These are phyloP conservation scores for Pholiota conissans DNA, from an alignment of 768 basidiomycete genomes.

Conservation along the genomic window DNA sequence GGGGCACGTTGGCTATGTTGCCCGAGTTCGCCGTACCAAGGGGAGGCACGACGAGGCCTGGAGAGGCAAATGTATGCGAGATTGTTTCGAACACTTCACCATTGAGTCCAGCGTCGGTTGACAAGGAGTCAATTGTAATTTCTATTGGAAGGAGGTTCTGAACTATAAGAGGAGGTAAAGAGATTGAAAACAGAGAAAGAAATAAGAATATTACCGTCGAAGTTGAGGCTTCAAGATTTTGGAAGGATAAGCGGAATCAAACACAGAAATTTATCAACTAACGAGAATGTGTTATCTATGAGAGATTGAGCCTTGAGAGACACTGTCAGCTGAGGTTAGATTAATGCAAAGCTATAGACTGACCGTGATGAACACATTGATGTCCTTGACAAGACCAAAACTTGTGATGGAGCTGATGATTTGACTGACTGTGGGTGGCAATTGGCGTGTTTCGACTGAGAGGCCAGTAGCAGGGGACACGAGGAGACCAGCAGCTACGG, in stretches of 20 bases:
- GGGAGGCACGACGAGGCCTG: too few relatives aligned
- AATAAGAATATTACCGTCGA: neutral
- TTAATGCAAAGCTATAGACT: neutral
- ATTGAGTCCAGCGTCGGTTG: too few relatives aligned
- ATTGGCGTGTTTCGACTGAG: constrained; percentile 5
- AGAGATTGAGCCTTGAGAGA: neutral
- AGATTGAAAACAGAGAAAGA: too few relatives aligned
- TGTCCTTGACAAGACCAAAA: constrained; percentile 38
- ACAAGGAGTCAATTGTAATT: too few relatives aligned
- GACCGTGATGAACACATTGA: constrained; percentile 41
- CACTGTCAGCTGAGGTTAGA: neutral
- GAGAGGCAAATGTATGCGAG: too few relatives aligned
- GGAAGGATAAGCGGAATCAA: neutral
- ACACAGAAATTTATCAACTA: too few relatives aligned
- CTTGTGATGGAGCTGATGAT: constrained; percentile 39
- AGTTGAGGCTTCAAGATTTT: neutral
- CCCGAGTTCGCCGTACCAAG: too few relatives aligned
- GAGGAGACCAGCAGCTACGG: neutral
- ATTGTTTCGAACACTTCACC: too few relatives aligned
- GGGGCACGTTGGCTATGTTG: too few relatives aligned
- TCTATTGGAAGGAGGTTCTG: too few relatives aligned
- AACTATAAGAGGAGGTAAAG: too few relatives aligned
- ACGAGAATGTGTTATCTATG: neutral
- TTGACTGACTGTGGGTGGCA: neutral
- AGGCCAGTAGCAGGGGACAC: constrained; percentile 2